phyloP scores from a whole-genome alignment of 805 yeast genomes.

The Candida suzukii region DNA sequence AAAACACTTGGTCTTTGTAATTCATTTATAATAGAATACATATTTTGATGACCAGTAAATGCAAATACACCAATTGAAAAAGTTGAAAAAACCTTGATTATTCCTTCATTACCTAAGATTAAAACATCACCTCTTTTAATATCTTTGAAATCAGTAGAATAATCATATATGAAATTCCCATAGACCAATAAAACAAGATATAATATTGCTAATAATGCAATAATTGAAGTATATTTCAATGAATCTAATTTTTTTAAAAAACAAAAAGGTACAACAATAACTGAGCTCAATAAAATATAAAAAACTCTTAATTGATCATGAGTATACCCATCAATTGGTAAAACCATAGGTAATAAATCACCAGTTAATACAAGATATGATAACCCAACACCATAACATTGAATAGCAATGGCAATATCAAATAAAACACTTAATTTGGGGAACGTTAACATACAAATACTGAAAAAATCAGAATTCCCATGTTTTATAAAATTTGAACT shows the following conservation, averaged over 20 bases:
- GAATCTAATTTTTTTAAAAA: constrained; percentile 58
- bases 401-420: constrained; percentile 67
- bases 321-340: constrained; percentile 25
- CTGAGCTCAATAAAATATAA: constrained; percentile 46
- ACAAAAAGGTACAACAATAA: constrained; percentile 57
- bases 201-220: constrained; percentile 60
- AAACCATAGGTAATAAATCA: constrained; percentile 60
- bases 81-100: constrained; percentile 45
- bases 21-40: constrained; percentile 72
- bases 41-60: constrained; percentile 75
- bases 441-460: constrained; percentile 62
- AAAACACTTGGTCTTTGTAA: constrained; percentile 44
- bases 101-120: constrained; percentile 33
- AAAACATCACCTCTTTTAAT: constrained; percentile 39
- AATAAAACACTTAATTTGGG: constrained; percentile 66
- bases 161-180: constrained; percentile 33
- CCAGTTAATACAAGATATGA: constrained; percentile 70
- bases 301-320: constrained; percentile 33
- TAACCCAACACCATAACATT: constrained; percentile 74
- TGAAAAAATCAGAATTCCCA: constrained; percentile 66
- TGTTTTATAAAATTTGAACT: constrained; percentile 48
- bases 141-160: constrained; percentile 26
- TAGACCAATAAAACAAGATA: constrained; percentile 54
- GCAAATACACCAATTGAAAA: constrained; percentile 76
- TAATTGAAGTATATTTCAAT: constrained; percentile 61